phyloP scores from a whole-genome alignment of 2,329 filamentous ascomycete genomes.

The Colletotrichum trifolii region DNA sequence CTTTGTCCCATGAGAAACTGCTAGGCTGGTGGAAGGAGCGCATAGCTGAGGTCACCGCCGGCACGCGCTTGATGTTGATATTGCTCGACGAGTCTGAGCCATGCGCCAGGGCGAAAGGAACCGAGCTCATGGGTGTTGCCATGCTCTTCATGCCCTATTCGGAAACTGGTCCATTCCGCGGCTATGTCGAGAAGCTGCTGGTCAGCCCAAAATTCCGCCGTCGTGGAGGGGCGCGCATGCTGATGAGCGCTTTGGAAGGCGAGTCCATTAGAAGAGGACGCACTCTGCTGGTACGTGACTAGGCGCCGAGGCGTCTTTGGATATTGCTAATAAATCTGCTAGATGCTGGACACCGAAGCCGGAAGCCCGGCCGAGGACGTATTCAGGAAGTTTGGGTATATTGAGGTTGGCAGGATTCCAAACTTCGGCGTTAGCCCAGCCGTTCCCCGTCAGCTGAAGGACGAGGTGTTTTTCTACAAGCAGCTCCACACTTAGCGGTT shows the following conservation, averaged over 20 bases:
- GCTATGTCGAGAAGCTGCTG: conserved; percentile 67
- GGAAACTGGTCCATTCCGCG: conserved; percentile 68
- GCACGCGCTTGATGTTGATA: conserved; percentile 63
- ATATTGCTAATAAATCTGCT: conserved; percentile 6
- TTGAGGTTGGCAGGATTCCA: conserved; percentile 65
- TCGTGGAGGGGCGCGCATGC: conserved; percentile 60
- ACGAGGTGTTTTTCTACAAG: conserved; percentile 70
- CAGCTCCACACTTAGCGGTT: conserved; percentile 49
- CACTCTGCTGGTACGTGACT: conserved; percentile 60
- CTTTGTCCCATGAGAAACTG: conserved; percentile 66
- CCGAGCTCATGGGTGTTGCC: conserved; percentile 65
- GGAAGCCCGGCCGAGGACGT: conserved; percentile 63
- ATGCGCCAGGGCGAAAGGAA: conserved; percentile 50
- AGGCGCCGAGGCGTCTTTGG: background rate
- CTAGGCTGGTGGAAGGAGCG: conserved; percentile 67
- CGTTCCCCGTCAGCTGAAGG: conserved; percentile 55
- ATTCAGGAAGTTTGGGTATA: conserved; percentile 68
- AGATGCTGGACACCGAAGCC: conserved; percentile 65
- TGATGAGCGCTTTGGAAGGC: conserved; percentile 66
- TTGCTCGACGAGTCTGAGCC: conserved; percentile 54
- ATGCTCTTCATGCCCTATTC: conserved; percentile 62
- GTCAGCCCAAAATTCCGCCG: conserved; percentile 62
- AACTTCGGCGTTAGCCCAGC: conserved; percentile 62
- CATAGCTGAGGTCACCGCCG: conserved; percentile 58
- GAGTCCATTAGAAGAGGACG: conserved; percentile 61